Conservation (phyloP, 495 filamentous ascomycete species). For the Xylaria intraflava region DNA sequence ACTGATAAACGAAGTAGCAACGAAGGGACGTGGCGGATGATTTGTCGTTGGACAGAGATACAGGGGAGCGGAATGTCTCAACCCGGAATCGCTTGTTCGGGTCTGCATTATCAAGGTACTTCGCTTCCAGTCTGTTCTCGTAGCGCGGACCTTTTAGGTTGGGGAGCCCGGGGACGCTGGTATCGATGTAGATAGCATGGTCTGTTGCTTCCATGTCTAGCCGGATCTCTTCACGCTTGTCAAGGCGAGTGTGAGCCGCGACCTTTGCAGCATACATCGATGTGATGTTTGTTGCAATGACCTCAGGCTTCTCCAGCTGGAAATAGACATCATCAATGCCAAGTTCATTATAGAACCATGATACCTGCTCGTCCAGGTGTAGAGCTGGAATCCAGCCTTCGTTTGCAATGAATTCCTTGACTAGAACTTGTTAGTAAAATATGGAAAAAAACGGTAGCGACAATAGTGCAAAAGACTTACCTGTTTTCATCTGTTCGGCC, state of each 20-base stretch:
- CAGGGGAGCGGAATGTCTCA: slow-evolving; percentile 92
- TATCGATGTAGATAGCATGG: slow-evolving; percentile 98
- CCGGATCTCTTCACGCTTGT: slow-evolving; percentile 88
- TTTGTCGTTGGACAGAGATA: slow-evolving; percentile 47
- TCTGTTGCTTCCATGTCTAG: slow-evolving; percentile 91
- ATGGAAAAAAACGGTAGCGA: neutral
- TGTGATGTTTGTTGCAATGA: slow-evolving; percentile 87
- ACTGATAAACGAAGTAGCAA: slow-evolving; percentile 98
- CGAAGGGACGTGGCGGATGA: slow-evolving; percentile 69
- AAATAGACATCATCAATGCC: slow-evolving; percentile 99
- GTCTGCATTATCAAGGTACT: slow-evolving; percentile 76
- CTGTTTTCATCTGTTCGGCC: slow-evolving; percentile 83
- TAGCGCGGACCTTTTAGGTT: slow-evolving; percentile 73
- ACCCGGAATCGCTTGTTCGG: slow-evolving; percentile 70
- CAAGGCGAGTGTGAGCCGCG: slow-evolving; percentile 86
- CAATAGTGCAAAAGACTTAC: slow-evolving; percentile 39
- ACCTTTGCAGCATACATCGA: slow-evolving; percentile 97
- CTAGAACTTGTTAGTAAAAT: slow-evolving; percentile 27
- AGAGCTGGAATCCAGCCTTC: slow-evolving; percentile 75
- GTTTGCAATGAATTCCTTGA: slow-evolving; percentile 36
- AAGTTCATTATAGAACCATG: slow-evolving; percentile 95
- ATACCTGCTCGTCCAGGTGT: slow-evolving; percentile 76
- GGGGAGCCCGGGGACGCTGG: slow-evolving; percentile 78
- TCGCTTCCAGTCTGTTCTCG: slow-evolving; percentile 87
- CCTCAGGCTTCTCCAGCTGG: slow-evolving; percentile 79